phyloP scores from a whole-genome alignment of 257 asterid species.

The Gentiana straminea region DNA sequence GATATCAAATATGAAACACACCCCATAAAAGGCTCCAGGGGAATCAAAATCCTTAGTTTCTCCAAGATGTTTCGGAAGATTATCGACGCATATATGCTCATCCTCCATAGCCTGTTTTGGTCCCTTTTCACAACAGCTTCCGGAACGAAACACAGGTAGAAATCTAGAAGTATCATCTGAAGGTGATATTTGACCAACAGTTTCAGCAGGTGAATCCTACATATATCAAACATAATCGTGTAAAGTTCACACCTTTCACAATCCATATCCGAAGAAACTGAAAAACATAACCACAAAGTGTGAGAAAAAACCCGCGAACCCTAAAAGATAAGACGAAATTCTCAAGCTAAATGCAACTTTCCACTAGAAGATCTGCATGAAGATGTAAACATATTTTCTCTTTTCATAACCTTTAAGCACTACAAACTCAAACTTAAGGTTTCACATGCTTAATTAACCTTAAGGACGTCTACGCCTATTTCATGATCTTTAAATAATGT shows the following conservation, averaged over 20 bases:
- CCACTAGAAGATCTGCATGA: not conserved
- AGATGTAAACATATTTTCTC: not conserved
- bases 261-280: not conserved
- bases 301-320: not conserved
- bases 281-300: not conserved
- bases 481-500: too few species aligned
- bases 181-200: slow-evolving; percentile 25
- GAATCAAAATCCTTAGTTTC: slow-evolving; percentile 29
- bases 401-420: too few species aligned
- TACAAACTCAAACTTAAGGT: too few species aligned
- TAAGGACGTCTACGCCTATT: too few species aligned
- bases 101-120: slow-evolving; percentile 86
- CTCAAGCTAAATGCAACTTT: not conserved
- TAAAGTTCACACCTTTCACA: not conserved
- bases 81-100: slow-evolving; percentile 61
- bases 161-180: slow-evolving; percentile 46
- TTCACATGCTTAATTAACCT: not conserved
- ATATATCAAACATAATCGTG: slow-evolving; percentile 3
- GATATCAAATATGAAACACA: slow-evolving; percentile 20
- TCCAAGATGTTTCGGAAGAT: slow-evolving; percentile 46
- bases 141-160: slow-evolving; percentile 57
- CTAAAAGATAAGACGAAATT: not conserved
- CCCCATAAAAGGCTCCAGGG: slow-evolving; percentile 85
- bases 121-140: slow-evolving; percentile 78
- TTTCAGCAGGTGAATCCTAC: slow-evolving; percentile 34